Conservation (phyloP, 352 stramenopile species). For the Phytopythium ostracodes region DNA sequence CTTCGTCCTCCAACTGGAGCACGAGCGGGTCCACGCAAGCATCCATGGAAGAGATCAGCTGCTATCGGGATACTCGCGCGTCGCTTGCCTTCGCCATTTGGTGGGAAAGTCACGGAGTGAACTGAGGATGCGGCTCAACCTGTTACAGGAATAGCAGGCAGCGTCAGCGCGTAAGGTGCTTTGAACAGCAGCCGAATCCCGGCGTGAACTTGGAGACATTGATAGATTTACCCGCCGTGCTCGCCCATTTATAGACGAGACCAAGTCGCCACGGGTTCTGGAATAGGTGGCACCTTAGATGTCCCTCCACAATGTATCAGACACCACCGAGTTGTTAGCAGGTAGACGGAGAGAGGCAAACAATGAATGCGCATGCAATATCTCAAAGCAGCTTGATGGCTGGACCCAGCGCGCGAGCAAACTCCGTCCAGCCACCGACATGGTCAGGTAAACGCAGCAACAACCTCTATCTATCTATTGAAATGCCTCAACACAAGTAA, state of each 20-base stretch:
- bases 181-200: too few species aligned
- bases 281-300: neutral
- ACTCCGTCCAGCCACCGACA: neutral
- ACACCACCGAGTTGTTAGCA: too few species aligned
- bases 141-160: constrained; percentile 1
- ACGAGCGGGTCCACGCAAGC: constrained; percentile 66
- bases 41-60: constrained; percentile 23
- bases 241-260: neutral
- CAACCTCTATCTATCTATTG: constrained; percentile 9
- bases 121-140: neutral
- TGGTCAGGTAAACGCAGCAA: neutral
- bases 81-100: constrained; percentile 3
- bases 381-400: neutral
- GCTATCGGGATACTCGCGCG: constrained; percentile 3
- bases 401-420: neutral
- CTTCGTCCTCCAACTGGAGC: constrained; percentile 77
- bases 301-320: neutral
- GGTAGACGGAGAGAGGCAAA: neutral
- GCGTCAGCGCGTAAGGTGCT: neutral
- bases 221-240: neutral
- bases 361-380: neutral
- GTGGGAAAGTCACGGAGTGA: neutral
- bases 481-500: neutral
- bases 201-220: too few species aligned
- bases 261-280: neutral